phyloP scores from a whole-genome alignment of 2,329 filamentous ascomycete genomes.

The Cadophora malorum region DNA sequence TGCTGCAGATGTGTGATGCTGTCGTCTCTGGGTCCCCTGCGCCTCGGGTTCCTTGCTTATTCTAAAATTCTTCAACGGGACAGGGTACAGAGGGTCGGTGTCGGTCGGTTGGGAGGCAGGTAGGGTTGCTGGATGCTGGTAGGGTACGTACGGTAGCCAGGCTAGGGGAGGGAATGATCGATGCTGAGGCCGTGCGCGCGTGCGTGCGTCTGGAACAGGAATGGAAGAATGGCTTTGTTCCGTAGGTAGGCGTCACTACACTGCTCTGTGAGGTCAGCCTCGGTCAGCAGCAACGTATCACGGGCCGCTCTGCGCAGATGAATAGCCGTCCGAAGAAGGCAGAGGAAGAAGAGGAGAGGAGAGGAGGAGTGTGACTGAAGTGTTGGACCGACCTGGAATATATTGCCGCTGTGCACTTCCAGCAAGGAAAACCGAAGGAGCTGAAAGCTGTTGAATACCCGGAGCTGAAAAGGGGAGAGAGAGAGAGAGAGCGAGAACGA shows the following conservation, averaged over 20 bases:
- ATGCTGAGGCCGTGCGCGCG: slow-evolving; percentile 5
- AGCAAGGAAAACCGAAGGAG: neutral
- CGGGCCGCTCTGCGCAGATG: slow-evolving; percentile 16
- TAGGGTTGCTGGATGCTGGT: neutral
- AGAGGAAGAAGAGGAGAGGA: neutral
- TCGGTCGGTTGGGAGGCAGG: neutral
- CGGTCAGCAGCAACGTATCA: slow-evolving; percentile 22
- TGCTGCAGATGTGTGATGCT: neutral
- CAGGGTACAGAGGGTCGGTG: neutral
- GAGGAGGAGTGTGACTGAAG: neutral
- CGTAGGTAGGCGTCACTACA: slow-evolving; percentile 1
- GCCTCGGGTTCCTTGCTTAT: slow-evolving; percentile 28
- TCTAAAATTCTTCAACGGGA: slow-evolving; percentile 21
- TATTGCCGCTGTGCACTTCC: slow-evolving; percentile 8
- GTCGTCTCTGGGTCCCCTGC: slow-evolving; percentile 1
- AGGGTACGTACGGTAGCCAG: neutral
- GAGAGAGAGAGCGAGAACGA: neutral
- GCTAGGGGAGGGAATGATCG: neutral
- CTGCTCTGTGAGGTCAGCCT: slow-evolving; percentile 22
- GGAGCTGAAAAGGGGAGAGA: neutral
- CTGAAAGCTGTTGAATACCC: slow-evolving; percentile 2
- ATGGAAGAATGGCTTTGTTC: slow-evolving; percentile 16
- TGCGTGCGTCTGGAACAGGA: slow-evolving; percentile 13
- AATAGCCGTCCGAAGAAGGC: slow-evolving; percentile 12
- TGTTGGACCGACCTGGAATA: neutral